Evolutionary conservation across 495 filamentous ascomycete genomes (phyloP), one percentile per base, ranked within the genome.

Genomic region (Podospora tetraspora): DNA sequence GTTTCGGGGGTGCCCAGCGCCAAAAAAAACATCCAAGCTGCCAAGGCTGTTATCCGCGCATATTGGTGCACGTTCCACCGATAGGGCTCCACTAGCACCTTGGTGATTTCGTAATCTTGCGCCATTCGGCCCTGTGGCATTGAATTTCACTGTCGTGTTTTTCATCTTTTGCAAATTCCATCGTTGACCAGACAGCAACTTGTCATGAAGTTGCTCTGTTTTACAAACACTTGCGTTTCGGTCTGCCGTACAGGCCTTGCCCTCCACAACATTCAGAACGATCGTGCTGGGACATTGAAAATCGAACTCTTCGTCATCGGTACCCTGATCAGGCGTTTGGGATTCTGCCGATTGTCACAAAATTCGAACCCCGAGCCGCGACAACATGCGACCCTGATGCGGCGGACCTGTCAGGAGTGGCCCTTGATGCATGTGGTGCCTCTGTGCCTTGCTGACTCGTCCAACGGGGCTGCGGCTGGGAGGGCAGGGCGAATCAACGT

Each of bases 361-460:
- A 52, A n/a, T n/a, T 37, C 64, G 4, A 37, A 27, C 56, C 64
- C 19, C 59, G 19, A 60, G 27, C 21, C 24, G 64, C 56, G 57
- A 66, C 27, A 52, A 52, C 22, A 27, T 32, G 59, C 58, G 66
- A 27, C n/a, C 27, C 19, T 57, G 10, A n/a, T 52, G 19, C 24
- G 34, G 59, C 56, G 57, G 64, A 67, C 74, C 72, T 76, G 73
- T 76, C 73, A 71, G 69, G 69, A 30, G 62, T 29, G 67, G 68
- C 70, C 70, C 66, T 70, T 71, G 63, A 27, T 67, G 69, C 74
- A 77, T 74, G 74, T 52, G 43, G 43, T 52, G 43, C 43, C 16
- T 52, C 16, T n/a, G 43, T 77, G 75, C 66, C 63, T 69, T 52
- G 70, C 70, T 76, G 73, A 74, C 75, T 73, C 70, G 73, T 59